These are phyloP conservation scores for Xerocomus brunneocitrinus DNA, from an alignment of 768 basidiomycete species.

Conservation along the genomic window DNA sequence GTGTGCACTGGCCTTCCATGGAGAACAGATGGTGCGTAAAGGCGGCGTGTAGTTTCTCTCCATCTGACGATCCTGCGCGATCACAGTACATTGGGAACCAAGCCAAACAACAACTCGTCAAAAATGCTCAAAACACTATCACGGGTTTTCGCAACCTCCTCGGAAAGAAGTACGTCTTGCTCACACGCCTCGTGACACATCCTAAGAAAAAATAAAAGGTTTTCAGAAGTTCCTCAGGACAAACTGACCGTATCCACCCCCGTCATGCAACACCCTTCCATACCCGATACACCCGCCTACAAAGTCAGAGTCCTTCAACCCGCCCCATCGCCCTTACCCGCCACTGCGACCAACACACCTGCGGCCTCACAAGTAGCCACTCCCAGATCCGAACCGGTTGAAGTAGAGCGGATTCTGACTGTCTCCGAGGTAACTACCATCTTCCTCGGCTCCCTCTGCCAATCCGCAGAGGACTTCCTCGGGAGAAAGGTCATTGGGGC, in stretches of 20 bases:
- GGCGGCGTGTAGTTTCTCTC: constrained; percentile 1
- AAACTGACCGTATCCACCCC: constrained; percentile 54
- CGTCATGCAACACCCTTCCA: constrained; percentile 70
- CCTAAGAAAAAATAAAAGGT: constrained; percentile 39
- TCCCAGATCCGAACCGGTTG: constrained; percentile 67
- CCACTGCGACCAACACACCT: constrained; percentile 54
- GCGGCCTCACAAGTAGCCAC: constrained; percentile 65
- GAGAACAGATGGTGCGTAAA: constrained; percentile 80
- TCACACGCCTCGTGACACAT: background rate
- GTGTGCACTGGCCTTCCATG: constrained; percentile 85
- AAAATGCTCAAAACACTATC: constrained; percentile 92
- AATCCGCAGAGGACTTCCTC: constrained; percentile 88
- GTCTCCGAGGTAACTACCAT: constrained; percentile 79
- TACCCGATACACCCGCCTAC: constrained; percentile 74
- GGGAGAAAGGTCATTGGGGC: constrained; percentile 74
- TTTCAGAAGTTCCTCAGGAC: constrained; percentile 66
- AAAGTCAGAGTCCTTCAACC: constrained; percentile 78
- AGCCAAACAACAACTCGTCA: constrained; percentile 90
- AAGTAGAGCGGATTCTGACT: constrained; percentile 66
- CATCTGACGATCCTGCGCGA: constrained; percentile 4
- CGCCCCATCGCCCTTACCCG: constrained; percentile 63
- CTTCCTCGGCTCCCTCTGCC: constrained; percentile 79
- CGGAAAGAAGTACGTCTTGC: constrained; percentile 73
- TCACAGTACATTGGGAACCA: constrained; percentile 92
- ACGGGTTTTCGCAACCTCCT: constrained; percentile 91